These are phyloP conservation scores for Pleurotus platypus DNA, from an alignment of 768 basidiomycete species.

Conservation along the genomic window DNA sequence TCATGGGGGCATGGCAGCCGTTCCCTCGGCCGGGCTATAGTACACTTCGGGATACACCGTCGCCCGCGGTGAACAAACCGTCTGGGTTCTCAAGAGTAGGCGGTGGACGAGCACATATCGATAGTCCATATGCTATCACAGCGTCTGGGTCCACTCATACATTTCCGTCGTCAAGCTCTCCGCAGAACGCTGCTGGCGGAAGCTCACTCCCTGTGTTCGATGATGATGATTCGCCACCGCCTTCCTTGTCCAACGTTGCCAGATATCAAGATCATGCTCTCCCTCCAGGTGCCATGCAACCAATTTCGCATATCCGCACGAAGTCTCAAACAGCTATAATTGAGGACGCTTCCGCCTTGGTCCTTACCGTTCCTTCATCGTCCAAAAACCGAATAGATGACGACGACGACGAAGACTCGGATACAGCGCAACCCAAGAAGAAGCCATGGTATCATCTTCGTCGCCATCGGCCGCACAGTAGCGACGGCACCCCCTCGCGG, in stretches of 20 bases:
- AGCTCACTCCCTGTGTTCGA: conserved; percentile 21
- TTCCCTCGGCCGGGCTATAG: conserved; percentile 54
- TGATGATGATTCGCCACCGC: conserved; percentile 44
- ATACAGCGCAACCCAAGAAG: conserved; percentile 48
- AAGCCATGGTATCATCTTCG: conserved; percentile 69
- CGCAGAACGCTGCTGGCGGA: conserved; percentile 25
- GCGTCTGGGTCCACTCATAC: conserved; percentile 58
- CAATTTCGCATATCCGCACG: conserved; percentile 58
- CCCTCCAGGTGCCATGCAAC: conserved; percentile 65
- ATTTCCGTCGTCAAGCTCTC: conserved; percentile 58
- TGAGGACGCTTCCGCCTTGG: conserved; percentile 48
- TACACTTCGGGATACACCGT: conserved; percentile 37
- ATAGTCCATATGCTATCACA: conserved; percentile 76
- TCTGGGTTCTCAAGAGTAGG: conserved; percentile 85
- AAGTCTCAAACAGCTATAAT: conserved; percentile 84
- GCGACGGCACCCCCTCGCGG: conserved; percentile 33
- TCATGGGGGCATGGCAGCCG: conserved; percentile 94
- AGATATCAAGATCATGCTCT: conserved; percentile 29
- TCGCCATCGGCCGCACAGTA: conserved; percentile 57
- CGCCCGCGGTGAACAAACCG: conserved; percentile 15
- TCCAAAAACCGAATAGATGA: conserved; percentile 11
- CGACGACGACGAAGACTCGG: conserved; percentile 36
- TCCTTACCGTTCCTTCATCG: conserved; percentile 11
- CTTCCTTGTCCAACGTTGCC: conserved; percentile 48
- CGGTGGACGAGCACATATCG: conserved; percentile 83